Evolutionary conservation across 2,329 filamentous ascomycete species (phyloP).

Genomic region (Coniochaeta ligniaria): DNA sequence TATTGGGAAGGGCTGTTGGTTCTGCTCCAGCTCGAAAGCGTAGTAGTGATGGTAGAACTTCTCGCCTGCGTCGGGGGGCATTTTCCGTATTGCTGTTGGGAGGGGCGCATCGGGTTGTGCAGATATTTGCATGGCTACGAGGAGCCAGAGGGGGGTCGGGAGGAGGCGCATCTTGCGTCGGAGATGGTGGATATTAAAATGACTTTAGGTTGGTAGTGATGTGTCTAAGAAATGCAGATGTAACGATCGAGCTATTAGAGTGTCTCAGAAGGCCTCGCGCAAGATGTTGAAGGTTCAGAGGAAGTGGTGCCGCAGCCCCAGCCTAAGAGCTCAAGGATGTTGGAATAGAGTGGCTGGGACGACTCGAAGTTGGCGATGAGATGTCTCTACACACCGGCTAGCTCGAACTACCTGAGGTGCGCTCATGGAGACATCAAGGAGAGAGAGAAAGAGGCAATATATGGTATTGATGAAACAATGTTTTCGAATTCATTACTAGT

Average conservation of each 20-base stretch:
- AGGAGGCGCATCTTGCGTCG: constrained; percentile 29
- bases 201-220: background rate
- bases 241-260: background rate
- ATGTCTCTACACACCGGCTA: background rate
- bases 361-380: background rate
- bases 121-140: constrained; percentile 31
- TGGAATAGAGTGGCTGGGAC: background rate
- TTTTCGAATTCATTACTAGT: background rate
- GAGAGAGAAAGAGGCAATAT: background rate
- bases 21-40: constrained; percentile 29
- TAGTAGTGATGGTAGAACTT: constrained; percentile 69
- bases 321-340: background rate
- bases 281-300: background rate
- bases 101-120: constrained; percentile 17
- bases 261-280: background rate
- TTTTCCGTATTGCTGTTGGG: constrained; percentile 64
- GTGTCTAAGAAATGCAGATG: background rate
- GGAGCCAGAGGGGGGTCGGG: constrained; percentile 34
- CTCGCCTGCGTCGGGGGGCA: constrained; percentile 61
- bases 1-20: constrained; percentile 2
- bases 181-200: background rate
- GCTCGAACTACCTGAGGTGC: background rate
- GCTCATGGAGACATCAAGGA: background rate
- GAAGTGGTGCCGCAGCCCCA: background rate
- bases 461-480: background rate